Evolutionary conservation across 495 filamentous ascomycete genomes (phyloP).

Genomic region (Pyronema omphalodes): DNA sequence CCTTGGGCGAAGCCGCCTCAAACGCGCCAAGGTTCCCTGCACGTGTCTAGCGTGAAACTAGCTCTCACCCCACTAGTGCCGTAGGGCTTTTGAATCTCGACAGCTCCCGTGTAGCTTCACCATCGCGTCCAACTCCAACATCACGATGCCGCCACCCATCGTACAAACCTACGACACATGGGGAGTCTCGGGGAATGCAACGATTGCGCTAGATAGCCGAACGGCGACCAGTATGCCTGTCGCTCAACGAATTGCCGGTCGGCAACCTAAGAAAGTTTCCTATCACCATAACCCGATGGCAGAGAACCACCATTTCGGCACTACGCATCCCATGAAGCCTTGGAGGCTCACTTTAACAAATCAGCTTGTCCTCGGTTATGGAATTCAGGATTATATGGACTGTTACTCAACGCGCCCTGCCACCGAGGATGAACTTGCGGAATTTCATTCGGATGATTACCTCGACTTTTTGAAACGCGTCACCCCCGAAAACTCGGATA

Average conservation of each 20-base stretch:
- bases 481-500: slow-evolving; percentile 95
- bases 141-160: not conserved
- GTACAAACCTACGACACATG: slow-evolving; percentile 23
- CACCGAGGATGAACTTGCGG: slow-evolving; percentile 66
- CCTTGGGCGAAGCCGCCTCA: too few relatives aligned
- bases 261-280: slow-evolving; percentile 35
- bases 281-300: slow-evolving; percentile 93
- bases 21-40: too few relatives aligned
- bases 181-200: slow-evolving; percentile 15
- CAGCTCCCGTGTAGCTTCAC: not conserved
- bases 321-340: slow-evolving; percentile 94
- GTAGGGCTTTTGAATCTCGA: too few relatives aligned
- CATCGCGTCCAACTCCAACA: not conserved
- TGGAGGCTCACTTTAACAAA: slow-evolving; percentile 94
- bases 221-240: slow-evolving; percentile 17
- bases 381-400: slow-evolving; percentile 92
- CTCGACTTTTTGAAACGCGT: slow-evolving; percentile 71
- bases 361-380: slow-evolving; percentile 78
- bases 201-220: slow-evolving; percentile 20
- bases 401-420: slow-evolving; percentile 65
- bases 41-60: not conserved
- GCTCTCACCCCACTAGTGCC: too few relatives aligned
- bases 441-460: slow-evolving; percentile 79
- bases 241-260: not conserved
- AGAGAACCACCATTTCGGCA: slow-evolving; percentile 89